Conservation (phyloP, 768 basidiomycete genomes). For the Sistotremastrum suecicum region DNA sequence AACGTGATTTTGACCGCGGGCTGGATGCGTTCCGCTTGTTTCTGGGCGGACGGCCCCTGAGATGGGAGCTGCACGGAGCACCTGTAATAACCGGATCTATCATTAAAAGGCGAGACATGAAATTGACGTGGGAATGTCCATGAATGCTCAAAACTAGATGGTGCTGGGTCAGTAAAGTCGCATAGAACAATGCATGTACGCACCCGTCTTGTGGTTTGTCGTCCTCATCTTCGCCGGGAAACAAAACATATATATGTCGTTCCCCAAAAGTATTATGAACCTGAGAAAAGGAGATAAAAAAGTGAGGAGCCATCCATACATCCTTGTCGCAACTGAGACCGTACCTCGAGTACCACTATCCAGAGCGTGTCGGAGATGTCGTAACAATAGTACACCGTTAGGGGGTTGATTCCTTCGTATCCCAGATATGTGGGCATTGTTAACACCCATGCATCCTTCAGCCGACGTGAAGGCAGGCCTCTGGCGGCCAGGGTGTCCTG, state of each 20-base stretch:
- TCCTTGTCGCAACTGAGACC: neutral
- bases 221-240: slow-evolving; percentile 32
- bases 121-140: slow-evolving; percentile 58
- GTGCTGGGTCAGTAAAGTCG: neutral
- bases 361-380: slow-evolving; percentile 17
- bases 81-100: slow-evolving; percentile 49
- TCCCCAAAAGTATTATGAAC: slow-evolving; percentile 68
- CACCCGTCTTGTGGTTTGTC: slow-evolving; percentile 17
- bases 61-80: slow-evolving; percentile 39
- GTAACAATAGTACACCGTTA: slow-evolving; percentile 58
- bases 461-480: slow-evolving; percentile 7
- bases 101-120: slow-evolving; percentile 69
- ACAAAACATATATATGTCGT: slow-evolving; percentile 44
- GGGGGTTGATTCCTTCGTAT: slow-evolving; percentile 55
- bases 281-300: slow-evolving; percentile 14
- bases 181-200: slow-evolving; percentile 7
- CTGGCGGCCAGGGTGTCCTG: neutral
- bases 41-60: slow-evolving; percentile 10
- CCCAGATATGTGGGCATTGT: slow-evolving; percentile 61
- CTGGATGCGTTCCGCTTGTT: slow-evolving; percentile 29
- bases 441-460: slow-evolving; percentile 54
- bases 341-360: slow-evolving; percentile 43
- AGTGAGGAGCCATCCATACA: neutral
- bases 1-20: slow-evolving; percentile 1
- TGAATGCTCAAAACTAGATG: slow-evolving; percentile 38